Evolutionary conservation across 2,329 filamentous ascomycete genomes (phyloP).

Genomic region (Fusarium cyanostomum): DNA sequence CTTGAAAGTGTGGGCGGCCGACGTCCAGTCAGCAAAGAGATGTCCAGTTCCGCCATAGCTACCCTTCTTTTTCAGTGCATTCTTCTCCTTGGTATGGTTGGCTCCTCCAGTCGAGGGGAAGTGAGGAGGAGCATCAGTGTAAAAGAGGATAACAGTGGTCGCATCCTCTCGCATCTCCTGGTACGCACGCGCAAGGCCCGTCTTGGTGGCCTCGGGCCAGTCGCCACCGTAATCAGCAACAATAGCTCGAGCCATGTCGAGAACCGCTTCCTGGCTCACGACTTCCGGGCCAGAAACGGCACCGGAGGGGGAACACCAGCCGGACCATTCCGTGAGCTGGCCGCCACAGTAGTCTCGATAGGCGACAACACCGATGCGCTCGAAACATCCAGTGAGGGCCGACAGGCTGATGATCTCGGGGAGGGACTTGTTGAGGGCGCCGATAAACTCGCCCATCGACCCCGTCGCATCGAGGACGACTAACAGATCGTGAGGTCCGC

Average conservation of each 20-base stretch:
- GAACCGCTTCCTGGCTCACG: constrained; percentile 47
- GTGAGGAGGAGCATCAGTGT: constrained; percentile 60
- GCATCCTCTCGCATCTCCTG: constrained; percentile 57
- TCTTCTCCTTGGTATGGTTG: constrained; percentile 46
- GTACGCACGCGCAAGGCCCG: constrained; percentile 58
- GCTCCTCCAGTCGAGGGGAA: constrained; percentile 43
- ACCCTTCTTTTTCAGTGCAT: constrained; percentile 13
- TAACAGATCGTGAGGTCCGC: constrained; percentile 54
- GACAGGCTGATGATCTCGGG: constrained; percentile 62
- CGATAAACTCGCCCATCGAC: constrained; percentile 57
- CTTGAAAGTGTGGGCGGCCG: constrained; percentile 47
- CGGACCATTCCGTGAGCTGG: constrained; percentile 57
- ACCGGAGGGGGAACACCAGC: constrained; percentile 52
- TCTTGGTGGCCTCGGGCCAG: constrained; percentile 60
- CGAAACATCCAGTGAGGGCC: constrained; percentile 58
- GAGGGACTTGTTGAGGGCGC: constrained; percentile 55
- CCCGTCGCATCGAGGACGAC: constrained; percentile 58
- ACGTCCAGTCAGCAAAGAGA: constrained; percentile 57
- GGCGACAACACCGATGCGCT: constrained; percentile 59
- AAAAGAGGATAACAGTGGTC: constrained; percentile 60
- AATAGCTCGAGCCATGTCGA: constrained; percentile 50
- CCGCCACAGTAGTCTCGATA: constrained; percentile 59
- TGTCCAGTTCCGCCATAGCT: constrained; percentile 47
- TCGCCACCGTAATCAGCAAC: constrained; percentile 50
- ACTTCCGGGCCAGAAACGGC: constrained; percentile 20